Evolutionary conservation across 23 red algal genomes (phyloP).

Genomic region (Gracilariopsis chorda): DNA sequence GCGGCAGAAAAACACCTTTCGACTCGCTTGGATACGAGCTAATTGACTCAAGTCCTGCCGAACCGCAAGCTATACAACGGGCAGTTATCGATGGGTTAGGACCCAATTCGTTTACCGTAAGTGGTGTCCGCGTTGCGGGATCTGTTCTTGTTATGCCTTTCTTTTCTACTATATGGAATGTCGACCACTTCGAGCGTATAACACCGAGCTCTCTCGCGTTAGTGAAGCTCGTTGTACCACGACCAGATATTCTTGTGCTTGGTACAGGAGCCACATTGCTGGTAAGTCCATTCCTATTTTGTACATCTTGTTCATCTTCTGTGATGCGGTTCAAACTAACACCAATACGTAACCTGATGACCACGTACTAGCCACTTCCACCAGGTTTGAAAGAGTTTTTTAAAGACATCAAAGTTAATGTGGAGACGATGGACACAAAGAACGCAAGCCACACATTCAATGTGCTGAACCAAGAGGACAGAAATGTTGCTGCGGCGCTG

Average conservation of each 20-base stretch:
- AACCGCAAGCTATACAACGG: background rate
- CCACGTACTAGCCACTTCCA: constrained; percentile 20
- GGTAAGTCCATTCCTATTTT: constrained; percentile 17
- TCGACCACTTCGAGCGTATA: background rate
- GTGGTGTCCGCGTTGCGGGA: constrained; percentile 43
- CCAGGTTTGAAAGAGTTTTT: constrained; percentile 24
- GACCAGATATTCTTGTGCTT: constrained; percentile 48
- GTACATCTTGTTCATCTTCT: too few species aligned
- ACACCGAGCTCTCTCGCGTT: constrained; percentile 37
- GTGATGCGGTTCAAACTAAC: too few species aligned
- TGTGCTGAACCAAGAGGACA: constrained; percentile 61
- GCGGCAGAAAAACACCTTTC: background rate
- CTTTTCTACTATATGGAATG: constrained; percentile 63
- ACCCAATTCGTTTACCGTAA: constrained; percentile 27
- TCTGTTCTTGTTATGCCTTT: constrained; percentile 50
- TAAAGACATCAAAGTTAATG: constrained; percentile 30
- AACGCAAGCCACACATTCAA: constrained; percentile 80
- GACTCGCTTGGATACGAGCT: constrained; percentile 14
- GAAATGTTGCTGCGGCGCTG: constrained; percentile 59
- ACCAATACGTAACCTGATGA: too few species aligned
- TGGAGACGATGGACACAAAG: constrained; percentile 64
- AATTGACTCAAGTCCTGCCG: background rate
- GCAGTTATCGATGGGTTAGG: constrained; percentile 48
- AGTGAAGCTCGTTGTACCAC: constrained; percentile 37
- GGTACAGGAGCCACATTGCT: constrained; percentile 34